Conservation (phyloP, 202 grass and related monocot genomes). For the Setaria italica region DNA sequence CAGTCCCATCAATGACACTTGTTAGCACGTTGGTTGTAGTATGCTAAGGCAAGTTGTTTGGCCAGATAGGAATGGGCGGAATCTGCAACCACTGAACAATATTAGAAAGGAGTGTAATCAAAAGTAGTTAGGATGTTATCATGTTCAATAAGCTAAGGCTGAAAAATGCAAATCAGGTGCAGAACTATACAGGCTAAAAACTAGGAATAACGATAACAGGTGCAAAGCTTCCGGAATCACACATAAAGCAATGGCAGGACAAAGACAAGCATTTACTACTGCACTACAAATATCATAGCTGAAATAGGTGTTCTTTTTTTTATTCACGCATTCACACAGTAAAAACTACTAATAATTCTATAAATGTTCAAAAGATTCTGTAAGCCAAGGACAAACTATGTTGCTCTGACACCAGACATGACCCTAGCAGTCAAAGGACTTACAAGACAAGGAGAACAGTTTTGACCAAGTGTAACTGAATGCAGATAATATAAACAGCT, state of each 20-base stretch:
- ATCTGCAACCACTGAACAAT: constrained; percentile 38
- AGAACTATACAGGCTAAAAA: neutral
- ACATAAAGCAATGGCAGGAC: neutral
- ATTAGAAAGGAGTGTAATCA: constrained; percentile 3
- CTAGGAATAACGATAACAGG: neutral
- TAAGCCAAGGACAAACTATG: neutral
- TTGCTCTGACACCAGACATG: neutral
- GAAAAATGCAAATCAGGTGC: neutral
- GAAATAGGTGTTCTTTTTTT: neutral
- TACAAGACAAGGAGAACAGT: neutral
- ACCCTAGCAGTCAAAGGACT: neutral
- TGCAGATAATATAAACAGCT: neutral
- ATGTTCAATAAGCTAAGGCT: neutral
- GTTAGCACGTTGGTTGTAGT: constrained; percentile 42
- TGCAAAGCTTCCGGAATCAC: constrained; percentile 24
- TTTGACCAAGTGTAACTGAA: constrained; percentile 27
- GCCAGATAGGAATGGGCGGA: constrained; percentile 15
- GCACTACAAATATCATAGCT: neutral
- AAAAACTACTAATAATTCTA: neutral
- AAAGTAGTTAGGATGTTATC: neutral
- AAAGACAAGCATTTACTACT: neutral
- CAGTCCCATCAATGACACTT: constrained; percentile 54
- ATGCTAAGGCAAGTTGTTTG: constrained; percentile 32
- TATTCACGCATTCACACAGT: neutral
- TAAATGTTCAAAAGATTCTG: neutral